Evolutionary conservation across 345 rosid species (phyloP), one percentile per base, ranked within the genome.

Genomic region (Eucalyptus lansdowneana): DNA sequence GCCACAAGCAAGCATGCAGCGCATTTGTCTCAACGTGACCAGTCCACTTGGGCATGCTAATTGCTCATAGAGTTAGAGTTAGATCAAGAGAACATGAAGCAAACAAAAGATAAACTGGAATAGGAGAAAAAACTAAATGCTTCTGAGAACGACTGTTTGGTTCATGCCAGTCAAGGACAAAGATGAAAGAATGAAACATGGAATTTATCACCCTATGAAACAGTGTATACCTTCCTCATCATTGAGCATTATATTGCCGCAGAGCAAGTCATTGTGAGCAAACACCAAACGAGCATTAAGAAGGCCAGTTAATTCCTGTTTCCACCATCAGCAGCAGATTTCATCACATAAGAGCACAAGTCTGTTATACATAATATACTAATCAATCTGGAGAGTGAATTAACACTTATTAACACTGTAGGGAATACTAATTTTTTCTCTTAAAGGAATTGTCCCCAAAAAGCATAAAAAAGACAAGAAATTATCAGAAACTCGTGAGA

Each of bases 221-320:
- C 31, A 25, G 21, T 27, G 27, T 81, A 87, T 85, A 97, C 99
- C 99, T 95, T 96, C 94, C 69, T 94, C 97, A 14, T 95, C 99
- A 89, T 96, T 98, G 69, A 93, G 91, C 99, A 98, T 98, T 89
- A 98, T 87, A 90, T 98, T 97, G 89, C 99, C 99, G 14, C 97
- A 97, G 47, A 98, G 98, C 93, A 98, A 93, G 94, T 98, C 99
- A 89, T 97, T 98, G 90, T 97, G 99, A 87, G 97, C 92, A 94
- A 96, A 98, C 90, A 98, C 99, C 88, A 97, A 96, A 1, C 97
- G 96, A 89, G 99, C 86, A 85, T 94, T 94, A 87, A 98, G 95
- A 91, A 80, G 91, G 90, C 91, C 94, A 49, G 99, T 92, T 93
- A 97, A 92, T 92, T 97, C 99, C 99, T 98, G 98, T 25, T 90